Evolutionary conservation across 495 filamentous ascomycete species (phyloP).

Genomic region (Trichoderma gamsii): DNA sequence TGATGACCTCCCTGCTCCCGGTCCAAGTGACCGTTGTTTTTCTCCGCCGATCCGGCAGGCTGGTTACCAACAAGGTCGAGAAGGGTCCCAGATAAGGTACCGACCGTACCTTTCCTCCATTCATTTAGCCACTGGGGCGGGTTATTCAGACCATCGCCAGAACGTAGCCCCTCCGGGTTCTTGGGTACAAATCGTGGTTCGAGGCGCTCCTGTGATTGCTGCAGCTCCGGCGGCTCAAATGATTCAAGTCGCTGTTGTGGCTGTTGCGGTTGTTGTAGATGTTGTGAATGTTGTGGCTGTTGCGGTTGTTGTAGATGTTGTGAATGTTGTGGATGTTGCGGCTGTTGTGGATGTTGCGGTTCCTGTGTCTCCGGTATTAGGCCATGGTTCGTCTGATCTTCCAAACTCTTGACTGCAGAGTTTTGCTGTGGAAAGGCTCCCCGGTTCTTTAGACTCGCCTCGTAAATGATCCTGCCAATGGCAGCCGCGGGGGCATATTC

Average conservation of each 20-base stretch:
- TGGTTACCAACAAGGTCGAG: conserved; percentile 41
- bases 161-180: conserved; percentile 34
- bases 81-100: conserved; percentile 42
- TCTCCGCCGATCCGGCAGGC: conserved; percentile 28
- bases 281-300: too few relatives aligned
- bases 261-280: background rate
- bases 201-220: background rate
- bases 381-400: conserved; percentile 7
- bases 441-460: conserved; percentile 7
- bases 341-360: background rate
- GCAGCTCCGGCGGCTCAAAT: background rate
- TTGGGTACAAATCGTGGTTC: conserved; percentile 34
- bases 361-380: conserved; percentile 9
- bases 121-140: conserved; percentile 47
- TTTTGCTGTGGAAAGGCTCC: background rate
- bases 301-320: background rate
- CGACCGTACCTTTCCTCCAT: conserved; percentile 52
- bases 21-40: conserved; percentile 51
- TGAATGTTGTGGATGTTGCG: background rate
- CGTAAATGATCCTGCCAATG: conserved; percentile 13
- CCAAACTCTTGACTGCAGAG: background rate
- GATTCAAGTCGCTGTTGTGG: background rate
- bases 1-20: conserved; percentile 20
- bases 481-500: conserved; percentile 9
- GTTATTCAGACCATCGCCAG: conserved; percentile 40